Percentiles rank a stretch among this genome's conserved stretches.
phyloP scores from a whole-genome alignment of 75 land plant species.

The Adiantum capillusveneris region DNA sequence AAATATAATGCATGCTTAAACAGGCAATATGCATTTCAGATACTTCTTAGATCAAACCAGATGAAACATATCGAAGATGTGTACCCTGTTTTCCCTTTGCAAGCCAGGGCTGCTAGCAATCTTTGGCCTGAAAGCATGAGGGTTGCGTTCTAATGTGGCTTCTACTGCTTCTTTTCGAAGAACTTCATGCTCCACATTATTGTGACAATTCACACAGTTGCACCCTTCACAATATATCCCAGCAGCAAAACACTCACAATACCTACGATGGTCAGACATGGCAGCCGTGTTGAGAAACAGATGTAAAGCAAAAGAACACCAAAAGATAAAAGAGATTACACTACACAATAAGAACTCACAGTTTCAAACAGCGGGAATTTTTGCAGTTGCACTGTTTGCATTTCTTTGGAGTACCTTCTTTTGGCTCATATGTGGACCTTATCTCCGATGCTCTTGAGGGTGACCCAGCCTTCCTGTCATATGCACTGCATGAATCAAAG shows the following conservation, averaged over 20 bases:
- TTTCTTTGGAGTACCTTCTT: slow-evolving; percentile 91
- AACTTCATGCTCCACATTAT: slow-evolving; percentile 86
- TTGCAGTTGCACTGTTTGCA: slow-evolving; percentile 92
- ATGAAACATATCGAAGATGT: too few relatives aligned
- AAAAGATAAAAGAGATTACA: too few relatives aligned
- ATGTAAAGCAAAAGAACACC: too few relatives aligned
- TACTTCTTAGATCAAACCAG: too few relatives aligned
- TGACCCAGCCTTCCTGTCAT: slow-evolving; percentile 21
- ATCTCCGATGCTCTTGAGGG: slow-evolving; percentile 39
- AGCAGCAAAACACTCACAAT: slow-evolving; percentile 97
- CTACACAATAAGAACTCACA: too few relatives aligned
- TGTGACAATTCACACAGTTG: slow-evolving; percentile 86
- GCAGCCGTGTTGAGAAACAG: too few relatives aligned
- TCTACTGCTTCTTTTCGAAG: slow-evolving; percentile 89
- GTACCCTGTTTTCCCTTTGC: slow-evolving; percentile 58
- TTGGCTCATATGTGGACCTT: slow-evolving; percentile 39
- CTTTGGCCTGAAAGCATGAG: slow-evolving; percentile 95
- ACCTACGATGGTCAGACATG: slow-evolving; percentile 58
- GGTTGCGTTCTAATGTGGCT: slow-evolving; percentile 90
- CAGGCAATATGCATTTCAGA: too few relatives aligned
- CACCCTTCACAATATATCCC: slow-evolving; percentile 98
- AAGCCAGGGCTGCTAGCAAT: slow-evolving; percentile 87
- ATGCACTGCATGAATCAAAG: too few relatives aligned
- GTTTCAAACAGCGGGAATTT: slow-evolving; percentile 82
- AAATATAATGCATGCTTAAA: too few relatives aligned